phyloP scores from a whole-genome alignment of 495 filamentous ascomycete species.

The Lasiosphaeria ovina region DNA sequence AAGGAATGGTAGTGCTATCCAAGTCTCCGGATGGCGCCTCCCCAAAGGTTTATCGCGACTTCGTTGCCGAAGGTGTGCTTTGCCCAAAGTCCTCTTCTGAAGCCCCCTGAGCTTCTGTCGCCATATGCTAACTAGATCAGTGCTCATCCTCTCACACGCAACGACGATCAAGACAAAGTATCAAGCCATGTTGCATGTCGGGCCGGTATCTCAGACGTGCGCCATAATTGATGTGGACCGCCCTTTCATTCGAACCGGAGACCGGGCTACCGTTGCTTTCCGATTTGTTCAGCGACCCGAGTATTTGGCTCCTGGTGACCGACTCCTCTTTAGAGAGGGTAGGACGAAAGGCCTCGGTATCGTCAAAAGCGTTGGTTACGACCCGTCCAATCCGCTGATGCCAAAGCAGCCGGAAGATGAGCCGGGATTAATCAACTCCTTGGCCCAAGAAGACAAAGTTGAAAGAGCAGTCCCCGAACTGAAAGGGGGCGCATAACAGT shows the following conservation, averaged over 20 bases:
- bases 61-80: slow-evolving; percentile 77
- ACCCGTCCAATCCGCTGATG: slow-evolving; percentile 49
- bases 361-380: slow-evolving; percentile 89
- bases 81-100: neutral
- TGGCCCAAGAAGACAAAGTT: neutral
- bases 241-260: slow-evolving; percentile 91
- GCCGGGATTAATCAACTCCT: neutral
- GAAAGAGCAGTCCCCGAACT: slow-evolving; percentile 6
- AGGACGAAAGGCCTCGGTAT: slow-evolving; percentile 94
- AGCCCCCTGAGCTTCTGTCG: too few relatives aligned
- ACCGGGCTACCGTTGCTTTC: slow-evolving; percentile 89
- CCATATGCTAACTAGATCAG: slow-evolving; percentile 39
- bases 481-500: slow-evolving; percentile 13
- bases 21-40: slow-evolving; percentile 67
- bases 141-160: slow-evolving; percentile 91
- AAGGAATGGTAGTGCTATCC: slow-evolving; percentile 95
- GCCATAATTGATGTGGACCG: slow-evolving; percentile 97
- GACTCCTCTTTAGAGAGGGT: slow-evolving; percentile 90
- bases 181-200: slow-evolving; percentile 98
- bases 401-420: slow-evolving; percentile 25
- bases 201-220: slow-evolving; percentile 92
- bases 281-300: slow-evolving; percentile 95
- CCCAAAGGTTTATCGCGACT: slow-evolving; percentile 85
- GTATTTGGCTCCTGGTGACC: slow-evolving; percentile 83
- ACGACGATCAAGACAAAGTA: slow-evolving; percentile 99